Evolutionary conservation across 305 asterid genomes (phyloP).

Genomic region (Euphrasia arctica): DNA sequence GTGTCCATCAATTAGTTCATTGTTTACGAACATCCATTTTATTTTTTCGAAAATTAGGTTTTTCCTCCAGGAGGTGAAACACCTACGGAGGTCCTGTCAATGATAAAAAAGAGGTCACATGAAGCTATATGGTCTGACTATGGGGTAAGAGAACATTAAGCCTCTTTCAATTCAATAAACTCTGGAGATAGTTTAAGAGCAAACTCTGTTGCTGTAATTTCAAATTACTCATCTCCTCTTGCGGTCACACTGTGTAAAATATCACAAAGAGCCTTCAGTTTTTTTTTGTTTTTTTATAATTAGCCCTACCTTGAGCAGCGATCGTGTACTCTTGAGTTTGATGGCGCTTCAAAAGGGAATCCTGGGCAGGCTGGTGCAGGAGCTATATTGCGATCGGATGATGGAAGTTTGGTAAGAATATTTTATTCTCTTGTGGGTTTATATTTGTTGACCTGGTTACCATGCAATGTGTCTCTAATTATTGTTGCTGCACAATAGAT

Average conservation of each 20-base stretch:
- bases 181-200: not conserved
- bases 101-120: slow-evolving; percentile 46
- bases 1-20: not conserved
- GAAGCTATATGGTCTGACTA: slow-evolving; percentile 45
- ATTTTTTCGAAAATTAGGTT: slow-evolving; percentile 40
- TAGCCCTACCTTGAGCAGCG: slow-evolving; percentile 31
- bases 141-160: slow-evolving; percentile 47
- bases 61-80: slow-evolving; percentile 49
- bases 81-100: slow-evolving; percentile 33
- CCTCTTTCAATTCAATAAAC: not conserved
- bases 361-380: slow-evolving; percentile 99
- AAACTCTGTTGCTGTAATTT: not conserved
- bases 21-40: slow-evolving; percentile 19
- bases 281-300: too few species aligned
- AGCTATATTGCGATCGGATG: slow-evolving; percentile 81
- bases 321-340: slow-evolving; percentile 90
- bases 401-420: slow-evolving; percentile 73
- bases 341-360: slow-evolving; percentile 97
- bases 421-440: not conserved
- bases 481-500: slow-evolving; percentile 35
- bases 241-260: too few species aligned
- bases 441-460: slow-evolving; percentile 1
- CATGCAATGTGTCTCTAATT: slow-evolving; percentile 13
- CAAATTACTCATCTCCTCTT: not conserved
- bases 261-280: too few species aligned